phyloP scores from a whole-genome alignment of 495 filamentous ascomycete species.

The Podospora pseudopauciseta region DNA sequence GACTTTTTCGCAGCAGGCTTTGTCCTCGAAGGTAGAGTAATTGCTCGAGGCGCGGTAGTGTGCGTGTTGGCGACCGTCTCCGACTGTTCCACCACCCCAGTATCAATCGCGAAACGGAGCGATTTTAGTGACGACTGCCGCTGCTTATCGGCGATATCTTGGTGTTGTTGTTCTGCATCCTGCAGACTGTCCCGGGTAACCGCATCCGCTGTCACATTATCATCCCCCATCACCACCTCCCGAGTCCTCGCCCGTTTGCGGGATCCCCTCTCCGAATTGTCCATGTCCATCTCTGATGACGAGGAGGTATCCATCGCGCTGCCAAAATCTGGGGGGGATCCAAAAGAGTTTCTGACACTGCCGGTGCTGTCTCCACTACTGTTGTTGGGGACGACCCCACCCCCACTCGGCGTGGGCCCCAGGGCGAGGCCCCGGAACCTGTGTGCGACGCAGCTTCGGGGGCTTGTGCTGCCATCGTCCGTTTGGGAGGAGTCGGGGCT shows the following conservation, averaged over 20 bases:
- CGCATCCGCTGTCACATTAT: background rate
- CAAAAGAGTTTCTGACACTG: constrained; percentile 11
- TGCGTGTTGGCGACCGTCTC: constrained; percentile 22
- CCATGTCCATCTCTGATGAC: constrained; percentile 12
- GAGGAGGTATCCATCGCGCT: constrained; percentile 9
- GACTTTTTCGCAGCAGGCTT: constrained; percentile 31
- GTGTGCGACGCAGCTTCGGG: constrained; percentile 60
- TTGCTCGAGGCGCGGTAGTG: constrained; percentile 2
- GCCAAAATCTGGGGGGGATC: constrained; percentile 19
- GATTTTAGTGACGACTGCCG: constrained; percentile 11
- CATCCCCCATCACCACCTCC: background rate
- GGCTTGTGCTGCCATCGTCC: constrained; percentile 51
- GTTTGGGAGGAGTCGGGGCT: constrained; percentile 28
- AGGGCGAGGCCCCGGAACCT: constrained; percentile 60
- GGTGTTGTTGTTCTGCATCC: background rate
- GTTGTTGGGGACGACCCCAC: constrained; percentile 34
- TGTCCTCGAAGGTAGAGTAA: constrained; percentile 20
- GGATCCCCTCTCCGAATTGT: constrained; percentile 22
- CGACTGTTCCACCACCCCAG: constrained; percentile 27
- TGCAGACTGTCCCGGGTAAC: background rate
- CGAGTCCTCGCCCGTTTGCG: constrained; percentile 38
- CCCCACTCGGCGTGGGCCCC: constrained; percentile 38
- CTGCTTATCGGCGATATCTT: background rate
- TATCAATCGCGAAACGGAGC: constrained; percentile 28
- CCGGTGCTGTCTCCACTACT: constrained; percentile 23